A percentile compares a stretch with the other conserved stretches of the same genome.
Evolutionary conservation across 805 yeast species (phyloP).

Genomic region (Ogataea polymorpha): DNA sequence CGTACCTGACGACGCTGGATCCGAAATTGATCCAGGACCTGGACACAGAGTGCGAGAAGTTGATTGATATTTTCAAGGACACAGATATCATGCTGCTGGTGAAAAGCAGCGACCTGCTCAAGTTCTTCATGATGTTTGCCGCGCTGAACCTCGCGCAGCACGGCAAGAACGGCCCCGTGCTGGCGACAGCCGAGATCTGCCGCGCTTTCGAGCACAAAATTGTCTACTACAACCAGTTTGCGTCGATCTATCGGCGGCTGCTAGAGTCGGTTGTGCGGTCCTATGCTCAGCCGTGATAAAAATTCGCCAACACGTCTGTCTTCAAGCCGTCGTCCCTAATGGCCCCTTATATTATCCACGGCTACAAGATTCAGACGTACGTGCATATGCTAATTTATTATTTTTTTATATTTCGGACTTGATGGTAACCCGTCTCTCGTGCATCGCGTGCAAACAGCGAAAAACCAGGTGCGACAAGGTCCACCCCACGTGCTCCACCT

Average conservation of each 20-base stretch:
- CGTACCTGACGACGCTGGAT: conserved; percentile 13
- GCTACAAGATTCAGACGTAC: too few species aligned
- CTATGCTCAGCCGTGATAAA: conserved; percentile 5
- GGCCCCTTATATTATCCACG: too few species aligned
- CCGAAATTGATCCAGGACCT: conserved; percentile 3
- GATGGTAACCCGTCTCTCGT: conserved; percentile 9
- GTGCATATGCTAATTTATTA: neutral
- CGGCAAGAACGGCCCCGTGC: conserved; percentile 1
- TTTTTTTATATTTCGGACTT: neutral
- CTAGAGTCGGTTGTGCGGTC: conserved; percentile 5
- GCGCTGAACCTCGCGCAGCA: conserved; percentile 11
- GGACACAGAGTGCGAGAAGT: conserved; percentile 8
- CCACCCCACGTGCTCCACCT: conserved; percentile 7
- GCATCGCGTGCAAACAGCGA: conserved; percentile 9
- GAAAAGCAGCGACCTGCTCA: conserved; percentile 12
- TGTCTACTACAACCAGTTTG: conserved; percentile 9
- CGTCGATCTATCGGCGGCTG: conserved; percentile 7
- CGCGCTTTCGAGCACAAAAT: conserved; percentile 4
- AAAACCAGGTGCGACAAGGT: conserved; percentile 12
- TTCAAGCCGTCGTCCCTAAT: too few species aligned
- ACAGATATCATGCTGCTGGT: conserved; percentile 4
- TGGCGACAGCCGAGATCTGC: conserved; percentile 5
- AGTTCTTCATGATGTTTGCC: conserved; percentile 12
- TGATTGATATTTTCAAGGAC: conserved; percentile 4
- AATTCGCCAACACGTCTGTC: too few species aligned